Evolutionary conservation across 306 rosid genomes (phyloP).

Genomic region (Gastrolobium villosum): DNA sequence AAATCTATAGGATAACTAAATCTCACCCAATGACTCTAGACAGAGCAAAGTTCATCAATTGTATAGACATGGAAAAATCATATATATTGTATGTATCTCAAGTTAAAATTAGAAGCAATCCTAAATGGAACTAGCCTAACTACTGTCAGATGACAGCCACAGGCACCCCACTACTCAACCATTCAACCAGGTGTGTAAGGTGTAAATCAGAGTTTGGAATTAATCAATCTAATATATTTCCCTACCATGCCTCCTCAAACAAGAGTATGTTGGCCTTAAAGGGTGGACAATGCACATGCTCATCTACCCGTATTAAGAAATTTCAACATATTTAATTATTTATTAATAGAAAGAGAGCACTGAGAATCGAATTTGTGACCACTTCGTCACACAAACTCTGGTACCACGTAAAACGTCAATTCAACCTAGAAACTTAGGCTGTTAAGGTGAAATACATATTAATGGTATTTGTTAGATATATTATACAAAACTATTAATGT

Average conservation of each 20-base stretch:
- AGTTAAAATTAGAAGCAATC: slow-evolving; percentile 7
- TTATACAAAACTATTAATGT: no score
- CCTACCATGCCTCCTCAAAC: no score
- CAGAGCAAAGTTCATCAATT: slow-evolving; percentile 7
- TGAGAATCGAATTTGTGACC: no score
- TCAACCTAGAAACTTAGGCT: no score
- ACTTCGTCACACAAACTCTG: no score
- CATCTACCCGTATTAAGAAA: no score
- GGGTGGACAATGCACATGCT: neutral
- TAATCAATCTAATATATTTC: slow-evolving; percentile 2
- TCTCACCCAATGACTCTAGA: slow-evolving; percentile 9
- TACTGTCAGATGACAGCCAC: slow-evolving; percentile 1
- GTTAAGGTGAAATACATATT: no score
- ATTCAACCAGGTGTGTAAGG: neutral
- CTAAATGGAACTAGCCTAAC: neutral
- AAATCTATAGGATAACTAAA: slow-evolving; percentile 22
- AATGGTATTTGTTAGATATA: no score
- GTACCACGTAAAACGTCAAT: no score
- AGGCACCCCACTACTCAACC: slow-evolving; percentile 2
- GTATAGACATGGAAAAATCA: slow-evolving; percentile 21
- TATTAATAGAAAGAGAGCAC: no score
- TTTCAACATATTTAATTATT: no score
- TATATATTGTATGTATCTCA: slow-evolving; percentile 25
- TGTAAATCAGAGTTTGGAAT: slow-evolving; percentile 18
- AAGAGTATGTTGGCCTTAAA: no score